Percentiles rank a stretch among this genome's conserved stretches.
These are phyloP conservation scores for Neonectria ditissima DNA, from an alignment of 2,329 filamentous ascomycete genomes.

Conservation along the genomic window DNA sequence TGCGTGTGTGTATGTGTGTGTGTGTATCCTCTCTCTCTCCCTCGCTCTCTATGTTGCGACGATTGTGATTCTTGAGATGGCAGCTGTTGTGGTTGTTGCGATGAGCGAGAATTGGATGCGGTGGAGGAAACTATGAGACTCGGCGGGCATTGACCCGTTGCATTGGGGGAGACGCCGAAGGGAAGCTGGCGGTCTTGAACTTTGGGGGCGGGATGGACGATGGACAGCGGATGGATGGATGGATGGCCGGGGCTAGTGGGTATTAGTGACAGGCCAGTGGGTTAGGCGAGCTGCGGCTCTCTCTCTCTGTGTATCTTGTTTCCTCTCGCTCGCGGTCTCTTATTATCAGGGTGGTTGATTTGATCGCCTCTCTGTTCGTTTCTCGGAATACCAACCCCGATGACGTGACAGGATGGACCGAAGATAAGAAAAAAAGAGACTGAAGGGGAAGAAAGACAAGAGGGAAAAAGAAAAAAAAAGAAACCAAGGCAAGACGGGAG, in stretches of 20 bases:
- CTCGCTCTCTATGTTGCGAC: slow-evolving; percentile 1
- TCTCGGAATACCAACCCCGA: neutral
- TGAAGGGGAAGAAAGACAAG: neutral
- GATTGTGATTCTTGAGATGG: slow-evolving; percentile 14
- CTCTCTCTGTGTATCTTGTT: neutral
- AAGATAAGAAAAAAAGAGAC: slow-evolving; percentile 1
- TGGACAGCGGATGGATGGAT: neutral
- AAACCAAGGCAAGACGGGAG: slow-evolving; percentile 3
- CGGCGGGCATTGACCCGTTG: slow-evolving; percentile 44
- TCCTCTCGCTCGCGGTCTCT: neutral
- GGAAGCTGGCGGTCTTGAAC: neutral
- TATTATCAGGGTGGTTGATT: too few species aligned
- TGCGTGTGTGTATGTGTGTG: neutral
- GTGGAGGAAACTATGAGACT: slow-evolving; percentile 29
- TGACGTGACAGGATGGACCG: neutral
- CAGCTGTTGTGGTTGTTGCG: slow-evolving; percentile 8
- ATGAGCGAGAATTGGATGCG: slow-evolving; percentile 22
- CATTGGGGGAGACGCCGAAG: slow-evolving; percentile 11
- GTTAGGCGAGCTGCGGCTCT: slow-evolving; percentile 2
- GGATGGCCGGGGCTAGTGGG: neutral
- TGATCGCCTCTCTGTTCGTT: neutral
- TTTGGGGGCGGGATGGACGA: slow-evolving; percentile 24
- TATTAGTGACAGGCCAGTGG: slow-evolving; percentile 1
- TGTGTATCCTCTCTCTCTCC: too few species aligned
- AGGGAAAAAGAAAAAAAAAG: neutral